phyloP scores from a whole-genome alignment of 2,329 filamentous ascomycete species.

The Trichoderma sp. region DNA sequence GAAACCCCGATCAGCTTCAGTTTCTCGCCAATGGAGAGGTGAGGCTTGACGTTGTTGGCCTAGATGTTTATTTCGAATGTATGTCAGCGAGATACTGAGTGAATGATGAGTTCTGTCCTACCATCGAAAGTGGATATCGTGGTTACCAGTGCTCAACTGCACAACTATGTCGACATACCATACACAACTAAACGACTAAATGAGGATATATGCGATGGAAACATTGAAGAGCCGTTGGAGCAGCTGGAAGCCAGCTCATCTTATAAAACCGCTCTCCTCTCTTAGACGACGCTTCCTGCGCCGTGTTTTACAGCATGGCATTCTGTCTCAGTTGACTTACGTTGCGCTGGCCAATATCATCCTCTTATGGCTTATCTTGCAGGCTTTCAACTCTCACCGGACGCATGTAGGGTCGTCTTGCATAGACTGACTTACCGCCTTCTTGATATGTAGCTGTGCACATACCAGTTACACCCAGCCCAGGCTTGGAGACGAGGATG shows the following conservation, averaged over 20 bases:
- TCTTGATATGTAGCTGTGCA: not conserved
- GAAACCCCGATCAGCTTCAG: conserved; percentile 19
- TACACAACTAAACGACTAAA: not conserved
- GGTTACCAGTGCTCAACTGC: not conserved
- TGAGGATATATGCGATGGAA: not conserved
- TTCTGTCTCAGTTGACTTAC: not conserved
- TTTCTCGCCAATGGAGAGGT: conserved; percentile 24
- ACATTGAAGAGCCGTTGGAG: not conserved
- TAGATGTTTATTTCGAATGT: not conserved
- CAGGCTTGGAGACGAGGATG: not conserved
- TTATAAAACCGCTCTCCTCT: not conserved
- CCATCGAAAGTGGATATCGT: not conserved
- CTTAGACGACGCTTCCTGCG: not conserved
- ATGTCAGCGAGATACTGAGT: not conserved
- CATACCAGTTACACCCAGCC: not conserved
- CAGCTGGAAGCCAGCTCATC: not conserved
- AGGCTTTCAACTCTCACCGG: not conserved
- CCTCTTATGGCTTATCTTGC: not conserved
- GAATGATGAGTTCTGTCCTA: not conserved
- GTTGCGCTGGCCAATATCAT: not conserved
- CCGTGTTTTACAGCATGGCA: not conserved
- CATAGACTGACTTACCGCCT: not conserved
- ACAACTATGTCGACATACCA: not conserved
- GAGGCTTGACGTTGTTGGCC: conserved; percentile 21
- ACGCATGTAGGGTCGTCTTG: not conserved